These are phyloP conservation scores for Clavispora carvajalis DNA, from an alignment of 805 yeast genomes.

Conservation along the genomic window DNA sequence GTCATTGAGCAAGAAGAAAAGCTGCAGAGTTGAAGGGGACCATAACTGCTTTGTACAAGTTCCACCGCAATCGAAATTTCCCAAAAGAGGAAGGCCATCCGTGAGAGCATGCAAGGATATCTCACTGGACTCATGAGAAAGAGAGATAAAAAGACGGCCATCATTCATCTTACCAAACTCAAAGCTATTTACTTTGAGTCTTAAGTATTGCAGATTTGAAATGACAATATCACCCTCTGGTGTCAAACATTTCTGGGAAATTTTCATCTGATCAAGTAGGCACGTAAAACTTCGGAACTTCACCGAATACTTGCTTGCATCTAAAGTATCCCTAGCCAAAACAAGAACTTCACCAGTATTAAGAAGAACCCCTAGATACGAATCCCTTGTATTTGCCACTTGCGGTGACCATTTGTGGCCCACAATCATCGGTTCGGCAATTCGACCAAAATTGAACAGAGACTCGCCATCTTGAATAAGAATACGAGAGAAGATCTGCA, in stretches of 20 bases:
- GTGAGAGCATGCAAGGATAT: constrained; percentile 13
- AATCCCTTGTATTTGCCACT: constrained; percentile 19
- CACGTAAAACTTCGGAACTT: constrained; percentile 23
- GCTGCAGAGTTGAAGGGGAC: constrained; percentile 8
- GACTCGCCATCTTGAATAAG: constrained; percentile 23
- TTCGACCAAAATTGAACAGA: constrained; percentile 24
- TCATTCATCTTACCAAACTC: constrained; percentile 15
- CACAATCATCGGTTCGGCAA: constrained; percentile 29
- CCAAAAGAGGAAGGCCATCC: constrained; percentile 6
- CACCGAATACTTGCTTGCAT: constrained; percentile 20
- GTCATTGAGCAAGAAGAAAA: constrained; percentile 13
- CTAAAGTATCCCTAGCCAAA: constrained; percentile 22
- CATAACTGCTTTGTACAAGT: constrained; percentile 15
- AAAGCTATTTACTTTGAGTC: constrained; percentile 25
- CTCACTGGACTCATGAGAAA: constrained; percentile 15
- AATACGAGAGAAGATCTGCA: constrained; percentile 24
- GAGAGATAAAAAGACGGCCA: constrained; percentile 5
- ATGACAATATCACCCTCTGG: constrained; percentile 18
- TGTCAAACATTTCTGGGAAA: constrained; percentile 13
- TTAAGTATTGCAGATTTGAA: constrained; percentile 15
- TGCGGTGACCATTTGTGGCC: constrained; percentile 32
- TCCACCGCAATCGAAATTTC: constrained; percentile 2
- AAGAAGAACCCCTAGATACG: constrained; percentile 29
- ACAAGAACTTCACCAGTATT: constrained; percentile 36
- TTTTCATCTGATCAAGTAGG: constrained; percentile 18